These are phyloP conservation scores for Fennellomyces sp. DNA, from an alignment of 371 early-diverging fungal species.

Conservation along the genomic window DNA sequence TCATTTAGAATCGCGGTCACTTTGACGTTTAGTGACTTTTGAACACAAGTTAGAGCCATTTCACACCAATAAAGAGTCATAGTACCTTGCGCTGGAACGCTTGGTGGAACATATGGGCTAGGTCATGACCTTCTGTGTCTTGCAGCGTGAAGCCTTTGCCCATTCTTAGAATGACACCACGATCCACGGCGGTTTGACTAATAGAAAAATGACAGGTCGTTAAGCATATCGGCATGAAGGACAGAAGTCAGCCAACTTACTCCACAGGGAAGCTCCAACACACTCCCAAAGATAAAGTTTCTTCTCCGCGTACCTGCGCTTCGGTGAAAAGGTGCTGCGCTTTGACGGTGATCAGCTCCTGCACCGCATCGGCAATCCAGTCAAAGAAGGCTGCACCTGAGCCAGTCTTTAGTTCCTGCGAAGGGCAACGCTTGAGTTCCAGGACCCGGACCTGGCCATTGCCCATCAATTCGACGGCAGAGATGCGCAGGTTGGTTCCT, in stretches of 20 bases:
- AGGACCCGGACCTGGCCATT: constrained; percentile 63
- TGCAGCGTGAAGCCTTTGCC: constrained; percentile 87
- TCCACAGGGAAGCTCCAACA: constrained; percentile 57
- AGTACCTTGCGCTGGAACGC: constrained; percentile 75
- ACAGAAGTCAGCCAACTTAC: constrained; percentile 26
- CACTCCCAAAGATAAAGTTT: constrained; percentile 44
- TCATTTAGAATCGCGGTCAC: constrained; percentile 91
- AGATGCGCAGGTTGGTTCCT: constrained; percentile 88
- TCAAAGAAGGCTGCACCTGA: constrained; percentile 78
- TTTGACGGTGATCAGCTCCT: constrained; percentile 35
- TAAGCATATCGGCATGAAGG: not conserved
- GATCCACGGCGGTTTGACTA: constrained; percentile 76
- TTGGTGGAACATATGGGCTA: constrained; percentile 74
- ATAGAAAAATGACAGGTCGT: not conserved
- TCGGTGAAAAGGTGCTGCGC: constrained; percentile 23
- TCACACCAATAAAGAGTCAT: not conserved
- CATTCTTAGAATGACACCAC: constrained; percentile 83
- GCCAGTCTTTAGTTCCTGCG: constrained; percentile 71
- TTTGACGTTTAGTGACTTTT: constrained; percentile 60
- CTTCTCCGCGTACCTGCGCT: constrained; percentile 35
- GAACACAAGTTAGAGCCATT: not conserved
- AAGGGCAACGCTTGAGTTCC: constrained; percentile 68
- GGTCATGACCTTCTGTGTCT: constrained; percentile 81
- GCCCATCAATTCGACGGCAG: constrained; percentile 73
- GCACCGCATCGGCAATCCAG: constrained; percentile 77